Evolutionary conservation across 192 early-diverging fungal species (phyloP).

Genomic region (Coemansia guatemalensis): DNA sequence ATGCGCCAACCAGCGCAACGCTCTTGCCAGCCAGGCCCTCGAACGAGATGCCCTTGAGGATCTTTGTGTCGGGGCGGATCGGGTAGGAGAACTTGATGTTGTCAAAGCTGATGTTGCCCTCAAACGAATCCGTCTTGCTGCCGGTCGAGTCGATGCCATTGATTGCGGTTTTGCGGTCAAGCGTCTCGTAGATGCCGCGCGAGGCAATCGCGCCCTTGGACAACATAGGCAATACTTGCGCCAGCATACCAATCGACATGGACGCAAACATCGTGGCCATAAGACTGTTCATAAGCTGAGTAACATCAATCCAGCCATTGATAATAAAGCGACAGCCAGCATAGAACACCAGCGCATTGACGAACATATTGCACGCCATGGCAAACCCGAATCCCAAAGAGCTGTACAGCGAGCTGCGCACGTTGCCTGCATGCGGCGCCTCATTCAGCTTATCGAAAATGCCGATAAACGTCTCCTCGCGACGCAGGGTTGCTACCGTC

Average conservation of each 20-base stretch:
- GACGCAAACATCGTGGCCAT: conserved; percentile 60
- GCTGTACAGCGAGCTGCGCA: conserved; percentile 41
- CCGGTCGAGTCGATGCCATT: conserved; percentile 38
- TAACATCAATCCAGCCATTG: conserved; percentile 50
- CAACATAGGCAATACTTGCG: conserved; percentile 65
- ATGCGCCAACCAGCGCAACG: conserved; percentile 81
- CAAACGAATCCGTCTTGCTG: conserved; percentile 66
- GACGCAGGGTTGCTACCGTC: conserved; percentile 76
- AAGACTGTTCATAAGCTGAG: conserved; percentile 43
- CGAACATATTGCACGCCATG: conserved; percentile 56
- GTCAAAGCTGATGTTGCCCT: conserved; percentile 42
- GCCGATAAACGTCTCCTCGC: conserved; percentile 55
- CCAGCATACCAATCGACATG: conserved; percentile 57
- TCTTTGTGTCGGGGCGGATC: conserved; percentile 60
- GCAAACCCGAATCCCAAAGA: conserved; percentile 56
- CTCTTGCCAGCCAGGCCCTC: conserved; percentile 61
- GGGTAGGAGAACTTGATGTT: conserved; percentile 64
- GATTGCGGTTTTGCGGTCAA: conserved; percentile 72
- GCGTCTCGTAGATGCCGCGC: conserved; percentile 67
- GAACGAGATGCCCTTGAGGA: conserved; percentile 64
- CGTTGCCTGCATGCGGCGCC: conserved; percentile 46
- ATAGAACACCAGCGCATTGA: conserved; percentile 61
- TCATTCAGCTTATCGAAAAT: conserved; percentile 50
- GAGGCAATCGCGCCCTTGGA: conserved; percentile 83
- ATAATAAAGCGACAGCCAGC: conserved; percentile 57